A percentile compares a stretch with the other conserved stretches of the same genome.
These are phyloP conservation scores for Talaromyces islandicus DNA, from an alignment of 2,329 filamentous ascomycete species.

Conservation along the genomic window DNA sequence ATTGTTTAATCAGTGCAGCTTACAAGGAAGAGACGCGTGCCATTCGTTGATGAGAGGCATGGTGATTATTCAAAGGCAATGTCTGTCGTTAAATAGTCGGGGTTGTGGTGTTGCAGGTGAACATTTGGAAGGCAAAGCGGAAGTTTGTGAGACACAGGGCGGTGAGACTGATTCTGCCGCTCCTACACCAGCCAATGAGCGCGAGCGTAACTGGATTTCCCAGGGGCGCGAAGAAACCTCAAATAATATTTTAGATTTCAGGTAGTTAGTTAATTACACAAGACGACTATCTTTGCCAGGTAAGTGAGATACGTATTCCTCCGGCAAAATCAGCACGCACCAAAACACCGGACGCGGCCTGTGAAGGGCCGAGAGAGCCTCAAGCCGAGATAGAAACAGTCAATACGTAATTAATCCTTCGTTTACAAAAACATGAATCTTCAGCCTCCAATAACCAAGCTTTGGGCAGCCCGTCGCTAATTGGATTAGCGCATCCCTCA, in stretches of 20 bases:
- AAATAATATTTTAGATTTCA: background rate
- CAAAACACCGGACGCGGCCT: background rate
- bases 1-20: slow-evolving; percentile 19
- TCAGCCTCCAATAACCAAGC: background rate
- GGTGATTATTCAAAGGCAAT: background rate
- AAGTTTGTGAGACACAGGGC: background rate
- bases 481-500: background rate
- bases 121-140: background rate
- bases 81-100: background rate
- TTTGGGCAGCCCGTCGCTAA: background rate
- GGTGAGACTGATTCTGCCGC: background rate
- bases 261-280: background rate
- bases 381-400: background rate
- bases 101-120: background rate
- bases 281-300: background rate
- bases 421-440: background rate
- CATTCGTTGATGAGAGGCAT: slow-evolving; percentile 65
- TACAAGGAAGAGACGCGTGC: slow-evolving; percentile 79
- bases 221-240: background rate
- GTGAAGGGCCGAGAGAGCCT: background rate
- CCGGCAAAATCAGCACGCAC: too few species aligned
- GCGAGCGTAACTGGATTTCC: background rate
- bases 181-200: background rate
- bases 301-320: background rate
- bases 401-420: background rate